A percentile compares a stretch with the other conserved stretches of the same genome.
Conservation (phyloP, 2,329 filamentous ascomycete species). For the Clarireedia monteithiana region DNA sequence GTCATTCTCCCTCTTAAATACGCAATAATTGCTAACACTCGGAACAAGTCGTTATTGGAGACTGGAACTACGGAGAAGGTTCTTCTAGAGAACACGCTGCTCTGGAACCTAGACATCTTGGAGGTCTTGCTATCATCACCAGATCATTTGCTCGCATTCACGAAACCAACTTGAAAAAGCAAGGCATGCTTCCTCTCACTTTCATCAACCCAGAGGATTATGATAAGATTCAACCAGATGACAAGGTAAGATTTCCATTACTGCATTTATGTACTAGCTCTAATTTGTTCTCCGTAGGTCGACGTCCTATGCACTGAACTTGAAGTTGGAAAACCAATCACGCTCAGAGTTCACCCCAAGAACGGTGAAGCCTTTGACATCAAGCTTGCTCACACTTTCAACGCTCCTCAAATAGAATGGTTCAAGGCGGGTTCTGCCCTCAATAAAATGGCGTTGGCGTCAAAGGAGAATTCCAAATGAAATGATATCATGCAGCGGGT, state of each 20-base stretch:
- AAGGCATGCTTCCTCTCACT: slow-evolving; percentile 98
- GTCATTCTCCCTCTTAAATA: too few relatives aligned
- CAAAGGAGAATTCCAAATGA: slow-evolving; percentile 41
- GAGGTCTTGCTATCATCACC: slow-evolving; percentile 93
- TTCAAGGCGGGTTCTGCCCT: slow-evolving; percentile 97
- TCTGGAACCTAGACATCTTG: slow-evolving; percentile 93
- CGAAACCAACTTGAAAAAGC: slow-evolving; percentile 99
- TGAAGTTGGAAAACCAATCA: slow-evolving; percentile 86
- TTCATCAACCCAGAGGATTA: slow-evolving; percentile 94
- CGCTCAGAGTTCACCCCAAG: slow-evolving; percentile 85
- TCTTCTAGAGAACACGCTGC: slow-evolving; percentile 97
- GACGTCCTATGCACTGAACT: slow-evolving; percentile 86
- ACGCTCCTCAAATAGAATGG: slow-evolving; percentile 96
- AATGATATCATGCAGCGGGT: not conserved
- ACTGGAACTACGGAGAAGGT: slow-evolving; percentile 99
- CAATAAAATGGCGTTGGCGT: slow-evolving; percentile 91
- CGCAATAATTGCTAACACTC: too few relatives aligned
- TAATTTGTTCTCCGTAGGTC: slow-evolving; percentile 34
- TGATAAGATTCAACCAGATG: slow-evolving; percentile 89
- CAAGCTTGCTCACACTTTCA: slow-evolving; percentile 91
- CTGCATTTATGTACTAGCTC: not conserved
- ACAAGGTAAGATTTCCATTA: slow-evolving; percentile 45
- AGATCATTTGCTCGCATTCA: slow-evolving; percentile 97
- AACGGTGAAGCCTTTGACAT: slow-evolving; percentile 75
- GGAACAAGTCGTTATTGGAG: slow-evolving; percentile 67